Base-by-base conservation (phyloP, 768 basidiomycete species). In the Boletus subparvulus region DNA sequence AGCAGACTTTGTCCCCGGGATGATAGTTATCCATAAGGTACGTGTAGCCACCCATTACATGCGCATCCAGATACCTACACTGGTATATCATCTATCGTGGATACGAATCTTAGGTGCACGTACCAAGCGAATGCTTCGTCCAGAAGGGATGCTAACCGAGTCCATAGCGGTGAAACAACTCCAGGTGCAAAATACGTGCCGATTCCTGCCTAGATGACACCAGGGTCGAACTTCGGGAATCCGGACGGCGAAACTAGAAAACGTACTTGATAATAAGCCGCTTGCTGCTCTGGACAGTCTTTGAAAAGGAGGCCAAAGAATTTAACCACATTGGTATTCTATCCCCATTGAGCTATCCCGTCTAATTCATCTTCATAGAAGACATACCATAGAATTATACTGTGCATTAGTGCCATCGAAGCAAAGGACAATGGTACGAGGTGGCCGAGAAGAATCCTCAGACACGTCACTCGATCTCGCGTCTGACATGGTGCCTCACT, bases 21-120 rank as follows among this genome's bases (percentile, higher is more conserved):
- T 74, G 76, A 66, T 87, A 90, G 63, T 87, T 91, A 58, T 87
- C 79, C 90, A 92, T 91, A 50, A 92, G 72, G 69, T 86, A 92
- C 58, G 73, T 75, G 70, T 92, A 93, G 1, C 91, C 91, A 10
- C 81, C 85, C 72, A 84, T 81, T 24, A 91, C 85, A 70, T 91
- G 89, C 1, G 66, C 79, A 51, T 85, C 83, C 41, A 91, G 74
- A 63, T 86, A 90, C 83, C 87, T 88, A 45, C 39, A 28, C 2
- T 30, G n/a, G 12, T 7, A 46, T 16, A 28, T 42, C n/a, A 26
- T 56, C 14, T 17, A 37, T 33, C 10, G 6, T 10, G 21, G 21
- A 46, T 24, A 28, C 9, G n/a, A 21, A 49, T 32, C 24, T 16
- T 14, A 16, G 3, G 1, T 11, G 14, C 12, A 61, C 79, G 8